Evolutionary conservation across 1,139 yeast species (phyloP), one percentile per base, ranked within the genome.

Genomic region (Pichia sorboxylosa): DNA sequence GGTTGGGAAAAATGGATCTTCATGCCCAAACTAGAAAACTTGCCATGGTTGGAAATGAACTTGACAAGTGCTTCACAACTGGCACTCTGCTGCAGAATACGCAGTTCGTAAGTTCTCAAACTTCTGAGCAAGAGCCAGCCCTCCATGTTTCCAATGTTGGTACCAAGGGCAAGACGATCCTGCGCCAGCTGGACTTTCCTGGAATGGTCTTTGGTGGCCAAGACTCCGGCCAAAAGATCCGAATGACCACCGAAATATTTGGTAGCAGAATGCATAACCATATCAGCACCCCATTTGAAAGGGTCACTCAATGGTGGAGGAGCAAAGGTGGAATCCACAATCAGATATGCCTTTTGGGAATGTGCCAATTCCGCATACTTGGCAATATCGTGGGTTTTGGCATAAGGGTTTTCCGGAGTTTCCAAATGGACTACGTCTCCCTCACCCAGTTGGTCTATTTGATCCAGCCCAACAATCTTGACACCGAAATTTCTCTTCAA

Each of bases 231-330:
- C 29, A 87, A 62, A 33, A 84, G 58, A 54, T 87, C 96, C n/a
- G 94, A 80, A 54, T 85, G 95, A 15, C 96, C 96, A 24, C 94
- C 95, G 51, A 84, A 77, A 56, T 75, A 87, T 53, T 85, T 85
- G 3, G 95, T 83, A 1, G 87, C 94, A 1, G 94, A 82, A 56
- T 85, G 95, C 73, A 87, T 61, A 13, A 85, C 72, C 47, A 82
- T 56, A 53, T 85, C 95, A 21, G 79, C 94, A 28, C 90, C 94
- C 45, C 67, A 77, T 26, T 66, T 62, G 57, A 83, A 84, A 5
- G 93, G 90, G 64, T 83, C 82, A 41, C 87, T 82, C 17, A 49
- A 35, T 58, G 90, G 90, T 46, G 96, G 96, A 14, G 95, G 84
- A 52, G 87, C 68, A 69, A 87, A 85, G 23, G 97, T 87, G 65